These are phyloP conservation scores for Corylus heterophylla DNA, from an alignment of 306 rosid genomes.

Conservation along the genomic window DNA sequence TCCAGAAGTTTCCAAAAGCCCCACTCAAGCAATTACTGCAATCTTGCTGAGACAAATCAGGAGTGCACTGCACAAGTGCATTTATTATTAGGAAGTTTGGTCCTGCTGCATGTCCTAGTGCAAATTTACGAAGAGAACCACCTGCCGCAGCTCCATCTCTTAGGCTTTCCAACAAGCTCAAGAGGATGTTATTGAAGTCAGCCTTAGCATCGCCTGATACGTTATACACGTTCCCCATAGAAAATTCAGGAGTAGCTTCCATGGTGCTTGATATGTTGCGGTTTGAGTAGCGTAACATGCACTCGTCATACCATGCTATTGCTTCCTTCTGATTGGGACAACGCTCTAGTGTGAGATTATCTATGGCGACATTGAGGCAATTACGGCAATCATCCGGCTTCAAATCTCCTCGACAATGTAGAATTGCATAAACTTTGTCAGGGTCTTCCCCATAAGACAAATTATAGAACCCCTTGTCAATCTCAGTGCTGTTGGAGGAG, in stretches of 20 bases:
- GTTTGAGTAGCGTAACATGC: slow-evolving; percentile 42
- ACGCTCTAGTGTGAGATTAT: slow-evolving; percentile 3
- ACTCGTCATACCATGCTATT: slow-evolving; percentile 31
- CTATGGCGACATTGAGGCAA: neutral
- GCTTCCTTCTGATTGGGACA: slow-evolving; percentile 60
- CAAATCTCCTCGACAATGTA: no score
- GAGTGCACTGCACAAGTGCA: no score
- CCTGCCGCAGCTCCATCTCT: slow-evolving; percentile 4
- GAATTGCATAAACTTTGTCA: no score
- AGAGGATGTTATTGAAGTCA: no score
- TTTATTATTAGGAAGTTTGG: no score
- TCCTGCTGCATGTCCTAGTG: neutral
- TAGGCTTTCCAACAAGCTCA: neutral
- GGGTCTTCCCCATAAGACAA: no score
- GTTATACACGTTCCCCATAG: neutral
- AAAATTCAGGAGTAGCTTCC: neutral
- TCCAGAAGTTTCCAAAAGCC: no score
- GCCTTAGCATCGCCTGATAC: neutral
- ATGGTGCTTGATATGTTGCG: neutral
- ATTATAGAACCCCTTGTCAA: no score
- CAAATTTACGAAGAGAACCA: slow-evolving; percentile 19
- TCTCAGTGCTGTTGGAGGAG: no score
- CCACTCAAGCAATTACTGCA: no score
- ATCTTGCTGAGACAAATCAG: no score
- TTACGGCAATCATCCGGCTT: slow-evolving; percentile 25